Percentiles rank a stretch among this genome's conserved stretches.
Evolutionary conservation across 441 rosid genomes (phyloP).

Genomic region (Erodium moschatum): DNA sequence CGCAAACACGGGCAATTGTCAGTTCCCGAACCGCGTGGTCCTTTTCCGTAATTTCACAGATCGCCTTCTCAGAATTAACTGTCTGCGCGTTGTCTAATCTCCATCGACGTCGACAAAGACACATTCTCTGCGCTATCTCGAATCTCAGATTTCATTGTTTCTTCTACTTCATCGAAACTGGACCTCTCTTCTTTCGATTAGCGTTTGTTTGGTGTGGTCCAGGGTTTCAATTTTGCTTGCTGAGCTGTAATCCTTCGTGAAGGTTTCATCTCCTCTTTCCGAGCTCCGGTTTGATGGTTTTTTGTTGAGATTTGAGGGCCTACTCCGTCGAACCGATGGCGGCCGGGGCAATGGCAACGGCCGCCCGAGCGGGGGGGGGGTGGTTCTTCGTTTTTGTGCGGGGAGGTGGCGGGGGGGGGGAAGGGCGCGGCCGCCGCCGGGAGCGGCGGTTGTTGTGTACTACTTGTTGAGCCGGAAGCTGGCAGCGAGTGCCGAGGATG

Average conservation of each 20-base stretch:
- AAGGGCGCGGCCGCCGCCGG: too few species aligned
- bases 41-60: not conserved
- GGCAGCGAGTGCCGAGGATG: constrained; percentile 29
- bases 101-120: not conserved
- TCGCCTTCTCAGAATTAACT: not conserved
- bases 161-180: not conserved
- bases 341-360: constrained; percentile 77
- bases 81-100: not conserved
- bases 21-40: not conserved
- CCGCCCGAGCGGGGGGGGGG: constrained; percentile 80
- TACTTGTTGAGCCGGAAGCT: constrained; percentile 46
- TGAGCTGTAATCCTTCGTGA: not conserved
- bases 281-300: too few species aligned
- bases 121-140: not conserved
- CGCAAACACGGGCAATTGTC: not conserved
- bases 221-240: not conserved
- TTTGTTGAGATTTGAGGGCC: constrained; percentile 2
- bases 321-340: constrained; percentile 36
- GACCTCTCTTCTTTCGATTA: not conserved
- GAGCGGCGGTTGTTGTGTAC: constrained; percentile 58
- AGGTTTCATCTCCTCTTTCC: too few species aligned
- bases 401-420: too few species aligned
- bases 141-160: not conserved
- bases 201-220: not conserved
- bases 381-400: too few species aligned